Evolutionary conservation across 805 yeast species (phyloP), one percentile per base, ranked within the genome.

Genomic region (Zygoascus tannicola): DNA sequence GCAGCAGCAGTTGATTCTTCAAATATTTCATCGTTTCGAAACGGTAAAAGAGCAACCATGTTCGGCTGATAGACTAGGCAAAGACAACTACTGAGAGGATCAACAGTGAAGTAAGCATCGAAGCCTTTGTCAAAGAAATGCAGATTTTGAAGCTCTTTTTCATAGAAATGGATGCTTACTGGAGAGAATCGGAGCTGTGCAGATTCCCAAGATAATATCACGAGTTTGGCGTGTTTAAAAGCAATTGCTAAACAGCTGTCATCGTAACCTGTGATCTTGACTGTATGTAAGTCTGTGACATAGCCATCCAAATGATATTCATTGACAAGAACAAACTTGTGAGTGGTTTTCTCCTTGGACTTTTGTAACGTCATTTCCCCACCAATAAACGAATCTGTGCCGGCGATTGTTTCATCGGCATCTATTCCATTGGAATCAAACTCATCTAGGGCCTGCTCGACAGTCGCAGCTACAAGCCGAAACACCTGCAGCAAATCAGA

Each of bases 141-240:
- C 5, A 58, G 42, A 49, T 65, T 49, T 53, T 54, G 55, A 12
- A 86, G 67, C 21, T 76, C 75, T 36, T 76, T 74, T 54, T 90
- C 97, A 60, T 88, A 92, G 58, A 75, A 86, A 64, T 92, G 98
- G 41, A 92, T 66, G 41, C 95, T 83, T 1, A 77, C 71, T 0
- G 96, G 85, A 21, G 73, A 67, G n/a, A 90, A 67, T 1, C 73
- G 54, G 50, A 76, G 69, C n/a, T 54, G 57, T 3, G 56, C 60
- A 3, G 62, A 59, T 54, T 86, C 81, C 85, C 94, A 92, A 44
- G 71, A 70, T 22, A 90, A 62, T 15, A 88, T 63, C 0, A 94
- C 83, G 33, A 87, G 55, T 58, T 90, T 90, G 23, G 96, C 95
- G 41, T 66, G 67, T 47, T 78, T 75, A 8, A 94, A 82, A 12